A percentile compares a stretch with the other conserved stretches of the same genome.
Evolutionary conservation across 257 asterid species (phyloP).

Genomic region (Primulina huaijiensis): DNA sequence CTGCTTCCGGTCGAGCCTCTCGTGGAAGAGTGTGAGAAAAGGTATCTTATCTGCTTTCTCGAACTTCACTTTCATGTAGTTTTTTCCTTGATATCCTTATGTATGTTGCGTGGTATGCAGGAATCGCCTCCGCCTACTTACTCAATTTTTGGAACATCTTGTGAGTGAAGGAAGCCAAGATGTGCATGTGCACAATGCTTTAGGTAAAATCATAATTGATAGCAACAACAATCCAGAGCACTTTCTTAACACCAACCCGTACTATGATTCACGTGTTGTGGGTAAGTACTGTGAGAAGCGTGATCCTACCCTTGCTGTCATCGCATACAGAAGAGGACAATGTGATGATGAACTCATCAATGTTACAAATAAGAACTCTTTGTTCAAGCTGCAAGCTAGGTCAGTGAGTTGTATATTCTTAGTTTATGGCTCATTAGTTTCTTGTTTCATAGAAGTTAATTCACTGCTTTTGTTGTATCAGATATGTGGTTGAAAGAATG

Average conservation of each 20-base stretch:
- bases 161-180: slow-evolving; percentile 99
- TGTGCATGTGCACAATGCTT: slow-evolving; percentile 94
- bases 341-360: slow-evolving; percentile 90
- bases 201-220: slow-evolving; percentile 93
- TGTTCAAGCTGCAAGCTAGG: slow-evolving; percentile 95
- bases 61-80: slow-evolving; percentile 11
- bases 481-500: slow-evolving; percentile 98
- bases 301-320: slow-evolving; percentile 98
- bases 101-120: slow-evolving; percentile 36
- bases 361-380: slow-evolving; percentile 86
- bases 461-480: slow-evolving; percentile 26
- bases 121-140: slow-evolving; percentile 89
- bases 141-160: slow-evolving; percentile 96
- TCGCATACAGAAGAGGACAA: slow-evolving; percentile 92
- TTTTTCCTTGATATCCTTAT: slow-evolving; percentile 22
- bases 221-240: slow-evolving; percentile 99
- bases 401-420: slow-evolving; percentile 33
- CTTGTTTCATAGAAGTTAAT: slow-evolving; percentile 14
- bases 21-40: slow-evolving; percentile 95
- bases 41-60: slow-evolving; percentile 36
- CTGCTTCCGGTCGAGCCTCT: slow-evolving; percentile 93
- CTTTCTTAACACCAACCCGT: slow-evolving; percentile 91
- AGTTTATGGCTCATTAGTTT: slow-evolving; percentile 13
- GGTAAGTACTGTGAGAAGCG: slow-evolving; percentile 98
- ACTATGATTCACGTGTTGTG: slow-evolving; percentile 89